Base-by-base conservation (phyloP, 2,329 filamentous ascomycete genomes). In the Leptographium radiaticola region DNA sequence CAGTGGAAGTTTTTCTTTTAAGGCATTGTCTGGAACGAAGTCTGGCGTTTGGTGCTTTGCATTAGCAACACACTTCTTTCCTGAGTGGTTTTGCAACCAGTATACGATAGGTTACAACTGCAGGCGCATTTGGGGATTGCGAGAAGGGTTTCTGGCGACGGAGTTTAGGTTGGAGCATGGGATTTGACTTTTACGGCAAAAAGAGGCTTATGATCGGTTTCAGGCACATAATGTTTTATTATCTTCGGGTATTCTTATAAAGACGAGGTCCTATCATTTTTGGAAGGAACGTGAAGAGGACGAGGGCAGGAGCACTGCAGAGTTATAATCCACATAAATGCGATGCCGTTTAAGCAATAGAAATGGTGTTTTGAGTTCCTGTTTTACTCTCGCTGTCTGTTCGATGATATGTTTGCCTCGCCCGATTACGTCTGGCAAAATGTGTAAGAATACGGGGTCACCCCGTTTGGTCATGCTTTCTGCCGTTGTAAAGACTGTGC, bases 51-150 rank as follows among this genome's bases (percentile, higher is more conserved):
- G 30, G 30, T 20, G 30, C n/a, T 47, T 49, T 49, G 47, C 36
- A 31, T 49, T 25, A 50, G 38, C 49, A 43, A 43, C 34, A 40
- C 20, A 34, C 18, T 49, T 40, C 12, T 39, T 39, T 50, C 30
- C 34, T 25, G 36, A 33, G 38, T 38, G n/a, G 38, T 43, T 43
- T 50, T 25, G 48, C 36, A 49, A 30, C 38, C 38, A 42, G 38
- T 50, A 50, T 50, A 50, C 49, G 49, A 50, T 42, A 39, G 38
- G 49, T 16, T 11, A 49, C 47, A 47, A 49, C 43, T 25, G 25
- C 43, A 20, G 43, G 43, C 13, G 20, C 34, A 40, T 30, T 49
- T 18, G 33, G 47, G 33, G 30, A 20, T 49, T 15, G 34, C n/a
- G 25, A 25, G 25, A 25, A 25, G 34, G 33, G 33, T 18, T 45